Conservation (phyloP, 768 basidiomycete species). For the Leucosporidium yakuticum region DNA sequence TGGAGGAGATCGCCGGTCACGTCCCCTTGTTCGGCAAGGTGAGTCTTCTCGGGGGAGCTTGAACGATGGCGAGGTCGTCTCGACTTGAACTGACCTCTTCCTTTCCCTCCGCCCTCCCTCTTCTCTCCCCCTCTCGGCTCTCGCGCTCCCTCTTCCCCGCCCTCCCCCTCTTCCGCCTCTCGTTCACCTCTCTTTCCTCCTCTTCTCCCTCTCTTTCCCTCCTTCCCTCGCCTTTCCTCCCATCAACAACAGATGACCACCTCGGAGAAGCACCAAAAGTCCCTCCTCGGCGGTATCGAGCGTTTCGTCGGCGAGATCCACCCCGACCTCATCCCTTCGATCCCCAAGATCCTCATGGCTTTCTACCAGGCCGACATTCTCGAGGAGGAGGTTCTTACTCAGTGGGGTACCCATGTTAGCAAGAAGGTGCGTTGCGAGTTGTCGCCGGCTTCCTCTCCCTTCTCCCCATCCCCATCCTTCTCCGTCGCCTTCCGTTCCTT, state of each 20-base stretch:
- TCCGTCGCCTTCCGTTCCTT: background rate
- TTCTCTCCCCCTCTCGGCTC: too few species aligned
- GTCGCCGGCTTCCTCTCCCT: background rate
- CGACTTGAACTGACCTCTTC: background rate
- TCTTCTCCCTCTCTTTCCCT: background rate
- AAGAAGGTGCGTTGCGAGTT: slow-evolving; percentile 35
- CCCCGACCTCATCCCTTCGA: slow-evolving; percentile 58
- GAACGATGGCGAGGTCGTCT: too few species aligned
- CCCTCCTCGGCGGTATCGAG: slow-evolving; percentile 87
- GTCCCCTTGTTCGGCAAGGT: slow-evolving; percentile 72
- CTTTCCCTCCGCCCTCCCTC: too few species aligned
- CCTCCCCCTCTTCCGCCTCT: too few species aligned
- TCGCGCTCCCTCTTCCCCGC: too few species aligned
- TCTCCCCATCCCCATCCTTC: too few species aligned
- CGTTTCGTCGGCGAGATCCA: slow-evolving; percentile 69
- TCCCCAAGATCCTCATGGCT: slow-evolving; percentile 64
- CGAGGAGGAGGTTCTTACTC: slow-evolving; percentile 79
- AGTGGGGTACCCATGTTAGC: slow-evolving; percentile 42
- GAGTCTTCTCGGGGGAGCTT: slow-evolving; percentile 31
- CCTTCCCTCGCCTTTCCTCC: background rate
- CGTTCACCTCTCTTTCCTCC: background rate
- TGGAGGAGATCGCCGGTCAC: slow-evolving; percentile 52
- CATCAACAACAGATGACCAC: slow-evolving; percentile 70
- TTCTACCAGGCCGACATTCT: slow-evolving; percentile 88
- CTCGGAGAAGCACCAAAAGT: slow-evolving; percentile 92